A percentile compares a stretch with the other conserved stretches of the same genome.
Conservation (phyloP, 768 basidiomycete genomes). For the Trametes coccinea region DNA sequence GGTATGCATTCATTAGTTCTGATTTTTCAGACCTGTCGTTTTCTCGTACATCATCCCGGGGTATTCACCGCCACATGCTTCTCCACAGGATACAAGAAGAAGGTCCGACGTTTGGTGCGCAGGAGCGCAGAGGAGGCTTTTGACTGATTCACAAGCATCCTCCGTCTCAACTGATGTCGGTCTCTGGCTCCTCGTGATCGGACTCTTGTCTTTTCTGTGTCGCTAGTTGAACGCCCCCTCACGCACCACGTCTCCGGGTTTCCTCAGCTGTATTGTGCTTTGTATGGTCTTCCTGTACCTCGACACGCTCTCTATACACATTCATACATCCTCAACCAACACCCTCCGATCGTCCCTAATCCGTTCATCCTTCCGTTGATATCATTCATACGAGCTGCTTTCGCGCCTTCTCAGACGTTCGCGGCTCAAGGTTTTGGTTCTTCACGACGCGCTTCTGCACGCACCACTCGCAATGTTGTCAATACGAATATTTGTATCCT, state of each 20-base stretch:
- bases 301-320: constrained; percentile 1
- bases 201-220: constrained; percentile 4
- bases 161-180: not conserved
- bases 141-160: constrained; percentile 42
- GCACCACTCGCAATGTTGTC: constrained; percentile 21
- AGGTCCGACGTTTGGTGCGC: constrained; percentile 86
- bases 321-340: not conserved
- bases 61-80: not conserved
- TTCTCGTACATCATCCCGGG: not conserved
- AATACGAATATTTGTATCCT: constrained; percentile 18
- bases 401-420: not conserved
- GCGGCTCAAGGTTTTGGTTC: not conserved
- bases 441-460: constrained; percentile 5
- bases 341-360: too few species aligned
- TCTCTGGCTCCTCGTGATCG: constrained; percentile 4
- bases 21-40: not conserved
- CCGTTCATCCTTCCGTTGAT: too few species aligned
- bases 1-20: constrained; percentile 41
- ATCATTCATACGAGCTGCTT: too few species aligned
- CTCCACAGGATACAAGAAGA: constrained; percentile 83
- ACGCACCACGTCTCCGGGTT: constrained; percentile 7
- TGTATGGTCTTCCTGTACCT: not conserved
- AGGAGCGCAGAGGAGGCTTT: constrained; percentile 87
- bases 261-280: constrained; percentile 20
- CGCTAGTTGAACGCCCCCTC: constrained; percentile 6